Conservation (phyloP, 495 filamentous ascomycete species). For the Pseudomonodictys pantanalensis region DNA sequence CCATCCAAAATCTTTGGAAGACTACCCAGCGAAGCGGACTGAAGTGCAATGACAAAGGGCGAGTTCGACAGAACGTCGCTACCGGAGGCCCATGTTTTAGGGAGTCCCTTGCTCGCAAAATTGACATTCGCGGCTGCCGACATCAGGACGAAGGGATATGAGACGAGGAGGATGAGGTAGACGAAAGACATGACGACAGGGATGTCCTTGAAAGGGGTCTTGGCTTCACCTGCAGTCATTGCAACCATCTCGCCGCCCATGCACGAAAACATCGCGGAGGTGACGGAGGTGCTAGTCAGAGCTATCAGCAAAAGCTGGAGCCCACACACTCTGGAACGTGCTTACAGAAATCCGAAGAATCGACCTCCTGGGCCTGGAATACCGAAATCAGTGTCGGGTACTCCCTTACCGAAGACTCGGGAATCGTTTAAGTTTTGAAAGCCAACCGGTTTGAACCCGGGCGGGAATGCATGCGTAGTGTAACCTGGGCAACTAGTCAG, state of each 20-base stretch:
- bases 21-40: slow-evolving; percentile 1
- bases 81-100: background rate
- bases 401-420: background rate
- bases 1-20: slow-evolving; percentile 4
- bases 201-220: slow-evolving; percentile 12
- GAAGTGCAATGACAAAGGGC: slow-evolving; percentile 17
- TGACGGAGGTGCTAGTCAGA: slow-evolving; percentile 8
- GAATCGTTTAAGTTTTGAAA: background rate
- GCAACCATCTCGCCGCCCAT: slow-evolving; percentile 20
- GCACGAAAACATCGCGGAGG: slow-evolving; percentile 19
- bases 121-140: slow-evolving; percentile 14
- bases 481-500: background rate
- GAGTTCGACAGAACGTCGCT: background rate
- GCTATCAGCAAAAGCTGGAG: background rate
- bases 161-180: slow-evolving; percentile 11
- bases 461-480: slow-evolving; percentile 10
- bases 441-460: slow-evolving; percentile 7
- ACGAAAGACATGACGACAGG: slow-evolving; percentile 22
- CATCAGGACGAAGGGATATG: slow-evolving; percentile 7
- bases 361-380: slow-evolving; percentile 10
- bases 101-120: slow-evolving; percentile 4
- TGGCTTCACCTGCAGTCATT: slow-evolving; percentile 19
- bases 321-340: background rate
- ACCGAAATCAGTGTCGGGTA: slow-evolving; percentile 8
- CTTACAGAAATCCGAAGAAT: slow-evolving; percentile 19